phyloP scores from a whole-genome alignment of 1,284 basidiomycete species.

The Malassezia japonica region DNA sequence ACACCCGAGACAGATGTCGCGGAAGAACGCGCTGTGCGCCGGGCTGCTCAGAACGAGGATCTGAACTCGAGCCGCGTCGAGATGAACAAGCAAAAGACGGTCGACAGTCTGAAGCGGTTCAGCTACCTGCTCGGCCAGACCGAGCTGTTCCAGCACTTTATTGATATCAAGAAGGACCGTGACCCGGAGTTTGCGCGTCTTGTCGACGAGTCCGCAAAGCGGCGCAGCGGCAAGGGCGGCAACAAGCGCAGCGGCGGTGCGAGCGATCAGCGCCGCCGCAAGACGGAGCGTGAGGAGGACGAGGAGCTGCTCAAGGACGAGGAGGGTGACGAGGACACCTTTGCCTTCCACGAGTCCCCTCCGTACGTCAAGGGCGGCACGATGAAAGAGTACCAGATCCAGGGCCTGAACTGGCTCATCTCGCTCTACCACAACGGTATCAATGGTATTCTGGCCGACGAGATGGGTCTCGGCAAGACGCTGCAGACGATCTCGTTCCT shows the following conservation, averaged over 20 bases:
- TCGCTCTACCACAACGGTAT: conserved; percentile 40
- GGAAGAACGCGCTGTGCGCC: conserved; percentile 21
- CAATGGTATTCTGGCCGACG: conserved; percentile 42
- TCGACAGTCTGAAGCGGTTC: conserved; percentile 45
- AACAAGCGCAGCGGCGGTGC: conserved; percentile 48
- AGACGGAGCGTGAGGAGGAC: conserved; percentile 74
- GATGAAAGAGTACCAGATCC: conserved; percentile 90
- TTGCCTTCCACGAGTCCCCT: conserved; percentile 41
- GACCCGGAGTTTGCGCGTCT: conserved; percentile 89
- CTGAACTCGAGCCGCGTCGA: conserved; percentile 32
- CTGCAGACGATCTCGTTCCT: conserved; percentile 96
- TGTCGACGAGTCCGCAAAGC: conserved; percentile 56
- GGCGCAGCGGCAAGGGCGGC: conserved; percentile 19
- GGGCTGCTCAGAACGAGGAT: conserved; percentile 33
- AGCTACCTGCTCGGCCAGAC: conserved; percentile 46
- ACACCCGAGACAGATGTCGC: conserved; percentile 14
- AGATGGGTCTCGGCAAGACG: conserved; percentile 91
- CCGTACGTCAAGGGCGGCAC: conserved; percentile 56
- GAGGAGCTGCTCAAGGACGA: conserved; percentile 70
- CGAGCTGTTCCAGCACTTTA: conserved; percentile 48
- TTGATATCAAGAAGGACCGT: conserved; percentile 56
- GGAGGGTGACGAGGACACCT: conserved; percentile 60
- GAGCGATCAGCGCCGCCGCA: conserved; percentile 67
- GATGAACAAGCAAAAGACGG: conserved; percentile 37
- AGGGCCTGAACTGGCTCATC: conserved; percentile 90